phyloP scores from a whole-genome alignment of 2,329 filamentous ascomycete species.

The Hymenoscyphus salicellus region DNA sequence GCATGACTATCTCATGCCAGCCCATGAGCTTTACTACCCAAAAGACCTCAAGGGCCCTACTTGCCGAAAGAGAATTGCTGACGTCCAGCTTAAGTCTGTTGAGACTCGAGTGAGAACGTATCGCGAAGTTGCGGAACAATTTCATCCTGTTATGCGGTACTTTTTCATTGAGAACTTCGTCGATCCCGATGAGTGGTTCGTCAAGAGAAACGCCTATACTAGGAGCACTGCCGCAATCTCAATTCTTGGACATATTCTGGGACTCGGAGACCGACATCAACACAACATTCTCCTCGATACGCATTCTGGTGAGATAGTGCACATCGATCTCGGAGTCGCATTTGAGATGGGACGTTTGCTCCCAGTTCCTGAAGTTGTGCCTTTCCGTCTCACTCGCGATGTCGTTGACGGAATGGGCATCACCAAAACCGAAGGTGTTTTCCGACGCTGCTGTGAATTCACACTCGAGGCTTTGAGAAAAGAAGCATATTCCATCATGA shows the following conservation, averaged over 20 bases:
- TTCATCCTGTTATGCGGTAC: slow-evolving; percentile 90
- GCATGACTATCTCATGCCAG: slow-evolving; percentile 87
- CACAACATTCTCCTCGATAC: slow-evolving; percentile 95
- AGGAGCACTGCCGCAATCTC: slow-evolving; percentile 92
- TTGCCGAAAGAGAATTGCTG: slow-evolving; percentile 76
- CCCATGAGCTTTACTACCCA: slow-evolving; percentile 82
- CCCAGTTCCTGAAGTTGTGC: slow-evolving; percentile 90
- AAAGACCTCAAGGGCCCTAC: slow-evolving; percentile 72
- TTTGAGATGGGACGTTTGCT: slow-evolving; percentile 97
- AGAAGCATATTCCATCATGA: slow-evolving; percentile 97
- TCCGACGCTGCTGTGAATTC: slow-evolving; percentile 97
- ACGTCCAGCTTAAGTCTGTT: slow-evolving; percentile 65
- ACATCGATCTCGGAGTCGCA: slow-evolving; percentile 94
- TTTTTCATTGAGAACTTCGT: slow-evolving; percentile 96
- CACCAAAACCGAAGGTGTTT: slow-evolving; percentile 91
- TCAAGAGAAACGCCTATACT: slow-evolving; percentile 83
- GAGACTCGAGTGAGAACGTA: slow-evolving; percentile 73
- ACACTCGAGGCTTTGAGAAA: slow-evolving; percentile 92
- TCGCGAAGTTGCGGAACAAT: slow-evolving; percentile 73
- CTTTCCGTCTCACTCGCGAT: slow-evolving; percentile 90
- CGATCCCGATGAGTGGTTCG: slow-evolving; percentile 95
- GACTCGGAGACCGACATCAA: slow-evolving; percentile 88
- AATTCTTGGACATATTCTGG: slow-evolving; percentile 88
- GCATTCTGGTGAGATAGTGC: slow-evolving; percentile 86
- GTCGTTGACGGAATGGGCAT: slow-evolving; percentile 97